These are phyloP conservation scores for Trichoderma breve DNA, from an alignment of 2,329 filamentous ascomycete species.

Conservation along the genomic window DNA sequence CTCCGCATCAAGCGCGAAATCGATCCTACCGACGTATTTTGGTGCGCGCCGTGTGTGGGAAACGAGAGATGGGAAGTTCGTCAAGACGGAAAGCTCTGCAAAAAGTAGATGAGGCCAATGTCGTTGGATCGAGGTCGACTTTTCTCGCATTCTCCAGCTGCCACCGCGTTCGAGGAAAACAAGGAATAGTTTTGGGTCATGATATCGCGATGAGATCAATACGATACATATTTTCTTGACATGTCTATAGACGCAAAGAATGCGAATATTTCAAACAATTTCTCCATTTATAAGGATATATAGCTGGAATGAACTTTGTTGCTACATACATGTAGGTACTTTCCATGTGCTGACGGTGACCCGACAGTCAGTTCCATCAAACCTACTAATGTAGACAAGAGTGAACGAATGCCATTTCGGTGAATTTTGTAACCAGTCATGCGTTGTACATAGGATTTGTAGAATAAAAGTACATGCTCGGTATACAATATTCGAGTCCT, in stretches of 20 bases:
- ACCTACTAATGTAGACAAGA: not conserved
- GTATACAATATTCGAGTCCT: not conserved
- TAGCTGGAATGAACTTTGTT: not conserved
- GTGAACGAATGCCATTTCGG: not conserved
- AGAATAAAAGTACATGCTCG: not conserved
- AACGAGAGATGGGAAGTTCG: conserved; percentile 40
- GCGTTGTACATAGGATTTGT: not conserved
- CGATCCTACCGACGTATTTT: conserved; percentile 50
- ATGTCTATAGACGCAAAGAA: not conserved
- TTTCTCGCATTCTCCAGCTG: no score
- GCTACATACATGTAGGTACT: not conserved
- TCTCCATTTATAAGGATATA: fast-evolving
- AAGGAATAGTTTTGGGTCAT: not conserved
- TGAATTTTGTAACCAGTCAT: not conserved
- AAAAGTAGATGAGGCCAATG: not conserved
- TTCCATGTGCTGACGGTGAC: not conserved
- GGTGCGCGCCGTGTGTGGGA: conserved; percentile 49
- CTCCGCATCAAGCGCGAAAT: conserved; percentile 43
- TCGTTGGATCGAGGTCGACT: not conserved
- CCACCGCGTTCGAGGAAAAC: not conserved
- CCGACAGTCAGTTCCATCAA: no score
- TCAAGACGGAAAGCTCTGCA: conserved; percentile 29
- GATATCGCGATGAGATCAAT: not conserved
- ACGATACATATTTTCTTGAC: not conserved
- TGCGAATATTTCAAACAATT: not conserved